Percentiles rank a stretch among this genome's conserved stretches.
phyloP scores from a whole-genome alignment of 352 stramenopile species.

The Aphanomyces invadans region DNA sequence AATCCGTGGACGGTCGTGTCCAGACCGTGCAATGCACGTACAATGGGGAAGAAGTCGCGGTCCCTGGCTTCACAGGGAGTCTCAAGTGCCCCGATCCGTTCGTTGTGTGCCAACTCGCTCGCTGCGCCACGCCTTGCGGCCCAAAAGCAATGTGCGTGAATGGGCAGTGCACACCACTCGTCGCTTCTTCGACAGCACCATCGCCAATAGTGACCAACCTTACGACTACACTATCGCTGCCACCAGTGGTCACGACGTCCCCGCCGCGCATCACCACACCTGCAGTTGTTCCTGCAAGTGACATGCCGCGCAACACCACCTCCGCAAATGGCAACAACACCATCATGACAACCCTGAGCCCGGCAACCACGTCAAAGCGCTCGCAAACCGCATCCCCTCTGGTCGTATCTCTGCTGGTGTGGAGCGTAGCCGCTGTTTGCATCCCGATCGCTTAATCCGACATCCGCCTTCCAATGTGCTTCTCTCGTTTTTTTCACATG shows the following conservation, averaged over 20 bases:
- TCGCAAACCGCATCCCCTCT: neutral
- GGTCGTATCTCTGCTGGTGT: neutral
- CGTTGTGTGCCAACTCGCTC: conserved; percentile 37
- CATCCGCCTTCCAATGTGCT: too few relatives aligned
- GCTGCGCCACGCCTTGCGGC: neutral
- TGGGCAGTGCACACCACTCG: neutral
- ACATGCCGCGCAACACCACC: too few relatives aligned
- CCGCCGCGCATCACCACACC: too few relatives aligned
- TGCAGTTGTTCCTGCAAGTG: too few relatives aligned
- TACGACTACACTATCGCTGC: neutral
- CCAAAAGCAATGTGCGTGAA: conserved; percentile 9
- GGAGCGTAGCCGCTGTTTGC: too few relatives aligned
- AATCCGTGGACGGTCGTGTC: conserved; percentile 16
- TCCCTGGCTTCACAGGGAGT: conserved; percentile 43
- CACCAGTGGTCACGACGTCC: neutral
- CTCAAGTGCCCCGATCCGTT: conserved; percentile 60
- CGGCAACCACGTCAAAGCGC: neutral
- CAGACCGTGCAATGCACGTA: conserved; percentile 39
- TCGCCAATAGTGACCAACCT: neutral
- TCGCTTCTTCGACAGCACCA: neutral
- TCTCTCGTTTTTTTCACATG: too few relatives aligned
- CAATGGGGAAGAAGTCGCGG: conserved; percentile 33
- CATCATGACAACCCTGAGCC: neutral
- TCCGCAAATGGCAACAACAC: neutral
- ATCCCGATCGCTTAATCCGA: too few relatives aligned